Evolutionary conservation across 768 basidiomycete genomes (phyloP), one percentile per base, ranked within the genome.

Genomic region (Sistotremastrum suecicum): DNA sequence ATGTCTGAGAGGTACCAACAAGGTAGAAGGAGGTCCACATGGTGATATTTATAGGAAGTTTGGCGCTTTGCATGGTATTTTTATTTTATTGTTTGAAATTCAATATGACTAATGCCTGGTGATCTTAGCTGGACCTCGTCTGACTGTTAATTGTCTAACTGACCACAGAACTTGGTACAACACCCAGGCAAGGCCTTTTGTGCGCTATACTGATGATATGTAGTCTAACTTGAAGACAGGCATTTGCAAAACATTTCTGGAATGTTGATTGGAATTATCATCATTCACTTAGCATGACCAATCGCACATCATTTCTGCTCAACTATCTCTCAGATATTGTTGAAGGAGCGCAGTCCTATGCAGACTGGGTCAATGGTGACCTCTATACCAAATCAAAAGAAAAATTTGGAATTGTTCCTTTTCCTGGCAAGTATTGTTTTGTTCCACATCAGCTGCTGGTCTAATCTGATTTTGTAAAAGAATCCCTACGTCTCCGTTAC

Each of bases 1-100:
- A n/a, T n/a, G n/a, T n/a, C n/a, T n/a, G n/a, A n/a, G n/a, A n/a
- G n/a, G n/a, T n/a, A n/a, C n/a, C n/a, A 58, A 58, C 43, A 58
- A 55, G 30, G 51, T 55, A 32, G 54, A 58, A 47, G 56, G 56
- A 34, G 56, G 56, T 3, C 58, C 58, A 8, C 54, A 57, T 44
- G 53, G 58, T 31, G 37, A 37, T 37, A 37, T 37, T 37, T 37
- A 37, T 37, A 9, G 37, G 9, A 37, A 37, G 37, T 37, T 37
- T 37, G 37, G 37, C 12, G 37, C 37, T 37, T 37, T 37, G 37
- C 37, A 37, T 42, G 48, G 9, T 50, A 59, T 37, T 37, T 37
- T 9, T 37, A 9, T 37, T 37, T 12, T 12, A 9, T 37, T 9
- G 9, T 12, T 37, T 37, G 37, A 9, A 9, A 8, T 10, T 37